phyloP scores from a whole-genome alignment of 2,329 filamentous ascomycete species.

The Trichophyton verrucosum region DNA sequence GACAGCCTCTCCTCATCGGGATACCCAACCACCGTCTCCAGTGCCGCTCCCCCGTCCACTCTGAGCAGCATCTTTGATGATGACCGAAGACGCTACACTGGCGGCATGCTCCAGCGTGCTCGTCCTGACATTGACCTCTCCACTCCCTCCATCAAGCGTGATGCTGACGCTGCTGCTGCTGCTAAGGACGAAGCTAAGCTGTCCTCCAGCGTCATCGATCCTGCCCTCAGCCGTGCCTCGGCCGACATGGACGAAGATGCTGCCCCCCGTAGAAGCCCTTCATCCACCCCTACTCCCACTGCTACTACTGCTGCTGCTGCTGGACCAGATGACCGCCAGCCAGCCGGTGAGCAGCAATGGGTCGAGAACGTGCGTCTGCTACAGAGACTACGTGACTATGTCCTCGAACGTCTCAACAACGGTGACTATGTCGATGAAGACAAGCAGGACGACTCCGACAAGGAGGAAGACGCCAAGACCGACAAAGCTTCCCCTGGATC shows the following conservation, averaged over 20 bases:
- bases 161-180: too few species aligned
- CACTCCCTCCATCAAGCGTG: slow-evolving; percentile 14
- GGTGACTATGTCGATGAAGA: slow-evolving; percentile 36
- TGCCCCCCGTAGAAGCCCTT: slow-evolving; percentile 14
- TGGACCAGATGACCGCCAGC: neutral
- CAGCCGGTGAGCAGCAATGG: slow-evolving; percentile 41
- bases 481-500: too few species aligned
- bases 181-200: slow-evolving; percentile 16
- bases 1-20: slow-evolving; percentile 40
- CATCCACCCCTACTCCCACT: neutral
- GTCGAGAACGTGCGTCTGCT: slow-evolving; percentile 54
- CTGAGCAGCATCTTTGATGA: slow-evolving; percentile 49
- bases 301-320: slow-evolving; percentile 2
- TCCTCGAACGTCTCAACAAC: slow-evolving; percentile 43
- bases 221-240: slow-evolving; percentile 23
- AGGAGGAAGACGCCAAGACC: slow-evolving; percentile 11
- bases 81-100: slow-evolving; percentile 49
- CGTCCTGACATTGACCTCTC: slow-evolving; percentile 28
- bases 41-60: slow-evolving; percentile 49
- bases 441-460: slow-evolving; percentile 34
- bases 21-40: slow-evolving; percentile 40
- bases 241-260: neutral
- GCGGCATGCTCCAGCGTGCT: slow-evolving; percentile 46
- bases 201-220: slow-evolving; percentile 32
- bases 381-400: slow-evolving; percentile 46